phyloP scores from a whole-genome alignment of 495 filamentous ascomycete species.

The Aspergillus baeticus region DNA sequence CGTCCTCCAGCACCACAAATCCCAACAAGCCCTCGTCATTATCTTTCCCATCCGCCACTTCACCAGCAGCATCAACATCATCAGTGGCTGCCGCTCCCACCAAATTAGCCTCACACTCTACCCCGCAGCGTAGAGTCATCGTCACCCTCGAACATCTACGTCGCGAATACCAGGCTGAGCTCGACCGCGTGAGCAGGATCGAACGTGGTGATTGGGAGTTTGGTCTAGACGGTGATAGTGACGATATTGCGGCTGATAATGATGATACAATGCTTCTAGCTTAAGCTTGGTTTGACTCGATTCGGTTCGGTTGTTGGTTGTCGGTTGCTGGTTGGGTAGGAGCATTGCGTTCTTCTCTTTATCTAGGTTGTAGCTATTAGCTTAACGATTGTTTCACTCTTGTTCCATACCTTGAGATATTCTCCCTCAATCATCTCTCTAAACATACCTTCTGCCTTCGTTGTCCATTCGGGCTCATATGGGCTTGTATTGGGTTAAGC shows the following conservation, averaged over 20 bases:
- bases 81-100: not conserved
- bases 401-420: too few relatives aligned
- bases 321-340: not conserved
- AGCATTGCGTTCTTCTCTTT: too few relatives aligned
- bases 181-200: conserved; percentile 70
- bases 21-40: not conserved
- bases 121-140: conserved; percentile 46
- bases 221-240: conserved; percentile 34
- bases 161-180: conserved; percentile 79
- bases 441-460: too few relatives aligned
- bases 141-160: conserved; percentile 81
- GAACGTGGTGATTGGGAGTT: conserved; percentile 64
- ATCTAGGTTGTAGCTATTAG: too few relatives aligned
- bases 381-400: too few relatives aligned
- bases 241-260: conserved; percentile 30
- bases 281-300: conserved; percentile 15
- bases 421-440: too few relatives aligned
- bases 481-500: too few relatives aligned
- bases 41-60: conserved; percentile 17
- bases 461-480: too few relatives aligned
- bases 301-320: not conserved
- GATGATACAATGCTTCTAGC: conserved; percentile 45
- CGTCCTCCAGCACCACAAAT: conserved; percentile 1
- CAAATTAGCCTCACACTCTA: too few relatives aligned
- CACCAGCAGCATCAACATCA: not conserved